Base-by-base conservation (phyloP, 2,329 filamentous ascomycete species). In the Neonectria sp. region DNA sequence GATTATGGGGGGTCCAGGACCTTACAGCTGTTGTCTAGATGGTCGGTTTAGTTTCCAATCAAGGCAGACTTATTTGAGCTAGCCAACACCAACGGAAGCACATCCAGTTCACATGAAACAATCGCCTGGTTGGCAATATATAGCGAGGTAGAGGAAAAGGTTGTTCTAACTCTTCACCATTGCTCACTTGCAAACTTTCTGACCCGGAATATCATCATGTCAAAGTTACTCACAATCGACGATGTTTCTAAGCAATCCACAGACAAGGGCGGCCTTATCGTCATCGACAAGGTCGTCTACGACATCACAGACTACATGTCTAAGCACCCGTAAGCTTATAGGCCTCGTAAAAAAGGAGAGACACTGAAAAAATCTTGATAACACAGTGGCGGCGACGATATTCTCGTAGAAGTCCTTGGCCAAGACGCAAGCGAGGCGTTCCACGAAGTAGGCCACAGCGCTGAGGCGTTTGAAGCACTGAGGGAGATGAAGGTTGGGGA, bases 241-340 rank as follows among this genome's bases (percentile, higher is more conserved):
- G 52, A 66, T 31, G 62, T 65, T 12, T 35, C 56, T 7, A 43
- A 56, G 11, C 56, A 48, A 11, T 59, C 64, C 4, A 59, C 31
- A 1, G 60, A 60, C n/a, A 60, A 59, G 45, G 48, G 21, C 13
- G 55, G 49, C 31, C 55, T 67, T 7, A 62, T 67, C 13, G 24
- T 67, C n/a, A 60, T 67, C 11, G 64, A 67, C 51, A 67, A 46
- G 29, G 17, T 53, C 3, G 60, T 67, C 33, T 67, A 63, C 48
- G 64, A 67, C 55, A 55, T 67, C 8, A 63, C 64, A 6, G 31
- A 53, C 35, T 67, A 63, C 31, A 63, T 63, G 53, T 37, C 31
- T 8, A 55, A 63, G 21, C 60, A 67, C 21, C 64, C 64, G 63
- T 62, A 48, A 35, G 59, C 7, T 17, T 25, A 1, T 13, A 31